A percentile compares a stretch with the other conserved stretches of the same genome.
These are phyloP conservation scores for Macrolepiota albuminosa DNA, from an alignment of 768 basidiomycete species.

Conservation along the genomic window DNA sequence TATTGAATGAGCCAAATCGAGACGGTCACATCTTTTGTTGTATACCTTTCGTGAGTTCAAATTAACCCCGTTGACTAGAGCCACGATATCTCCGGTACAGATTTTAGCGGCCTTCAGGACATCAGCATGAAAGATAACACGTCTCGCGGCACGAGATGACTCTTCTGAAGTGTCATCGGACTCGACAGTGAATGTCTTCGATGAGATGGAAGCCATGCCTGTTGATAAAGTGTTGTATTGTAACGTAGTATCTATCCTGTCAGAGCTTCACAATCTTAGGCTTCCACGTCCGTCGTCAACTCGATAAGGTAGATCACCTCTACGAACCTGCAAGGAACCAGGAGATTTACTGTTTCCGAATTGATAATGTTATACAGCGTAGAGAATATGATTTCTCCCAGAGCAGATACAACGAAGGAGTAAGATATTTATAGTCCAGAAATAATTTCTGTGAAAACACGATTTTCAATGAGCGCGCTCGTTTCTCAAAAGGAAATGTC, in stretches of 20 bases:
- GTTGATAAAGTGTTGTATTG: not conserved
- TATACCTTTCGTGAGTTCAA: constrained; percentile 23
- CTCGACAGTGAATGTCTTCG: constrained; percentile 37
- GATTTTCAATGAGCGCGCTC: not conserved
- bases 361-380: not conserved
- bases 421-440: not conserved
- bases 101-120: constrained; percentile 55
- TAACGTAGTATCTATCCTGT: not conserved
- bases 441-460: not conserved
- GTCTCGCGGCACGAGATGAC: constrained; percentile 50
- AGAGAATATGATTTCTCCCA: not conserved
- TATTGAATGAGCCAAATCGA: constrained; percentile 9
- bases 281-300: not conserved
- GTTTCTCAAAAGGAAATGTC: not conserved
- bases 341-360: not conserved
- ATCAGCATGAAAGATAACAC: constrained; percentile 61
- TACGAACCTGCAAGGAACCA: not conserved
- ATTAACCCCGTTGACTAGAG: constrained; percentile 40
- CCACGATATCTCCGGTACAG: constrained; percentile 66
- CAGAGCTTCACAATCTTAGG: not conserved
- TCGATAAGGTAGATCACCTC: not conserved
- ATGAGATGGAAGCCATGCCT: constrained; percentile 21
- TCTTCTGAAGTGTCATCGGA: constrained; percentile 28
- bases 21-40: not conserved
- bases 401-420: not conserved